A percentile compares a stretch with the other conserved stretches of the same genome.
Conservation (phyloP, 2,329 filamentous ascomycete species). For the Hymenoscyphus albidus region DNA sequence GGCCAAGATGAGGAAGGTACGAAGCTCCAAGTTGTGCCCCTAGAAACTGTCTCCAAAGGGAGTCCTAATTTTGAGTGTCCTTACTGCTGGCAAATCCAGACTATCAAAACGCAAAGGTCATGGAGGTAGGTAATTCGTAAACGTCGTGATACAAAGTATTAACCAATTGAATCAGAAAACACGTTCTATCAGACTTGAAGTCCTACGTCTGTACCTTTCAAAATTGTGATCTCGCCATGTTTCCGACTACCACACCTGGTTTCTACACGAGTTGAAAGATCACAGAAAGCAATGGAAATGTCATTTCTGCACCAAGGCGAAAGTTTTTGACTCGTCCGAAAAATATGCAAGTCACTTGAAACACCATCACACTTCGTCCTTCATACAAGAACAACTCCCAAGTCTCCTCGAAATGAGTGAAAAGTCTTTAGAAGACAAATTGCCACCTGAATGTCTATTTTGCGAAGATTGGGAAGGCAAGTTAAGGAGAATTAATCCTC, state of each 20-base stretch:
- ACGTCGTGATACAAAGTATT: neutral
- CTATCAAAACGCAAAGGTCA: conserved; percentile 16
- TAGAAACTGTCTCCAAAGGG: conserved; percentile 16
- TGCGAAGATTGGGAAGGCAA: conserved; percentile 31
- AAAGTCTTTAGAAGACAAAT: conserved; percentile 11
- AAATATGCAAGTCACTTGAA: conserved; percentile 14
- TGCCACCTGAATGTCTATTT: conserved; percentile 27
- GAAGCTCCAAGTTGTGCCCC: conserved; percentile 7
- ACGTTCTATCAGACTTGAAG: conserved; percentile 33
- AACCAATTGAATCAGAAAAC: conserved; percentile 18
- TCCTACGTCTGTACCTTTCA: conserved; percentile 35
- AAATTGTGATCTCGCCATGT: conserved; percentile 29
- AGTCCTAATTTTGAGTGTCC: conserved; percentile 15
- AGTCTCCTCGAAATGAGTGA: conserved; percentile 20
- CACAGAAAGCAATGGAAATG: conserved; percentile 29
- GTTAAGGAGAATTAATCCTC: conserved; percentile 8
- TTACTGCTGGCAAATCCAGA: conserved; percentile 22
- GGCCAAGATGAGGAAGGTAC: conserved; percentile 8
- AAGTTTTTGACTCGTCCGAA: conserved; percentile 5
- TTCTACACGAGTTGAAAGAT: conserved; percentile 30
- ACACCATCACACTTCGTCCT: conserved; percentile 10
- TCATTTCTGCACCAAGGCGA: conserved; percentile 19
- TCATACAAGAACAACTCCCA: conserved; percentile 16
- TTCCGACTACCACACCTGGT: conserved; percentile 30
- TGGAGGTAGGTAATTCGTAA: conserved; percentile 23